A percentile compares a stretch with the other conserved stretches of the same genome.
phyloP scores from a whole-genome alignment of 176 grass and related monocot genomes.

The Tillandsia leiboldiana region DNA sequence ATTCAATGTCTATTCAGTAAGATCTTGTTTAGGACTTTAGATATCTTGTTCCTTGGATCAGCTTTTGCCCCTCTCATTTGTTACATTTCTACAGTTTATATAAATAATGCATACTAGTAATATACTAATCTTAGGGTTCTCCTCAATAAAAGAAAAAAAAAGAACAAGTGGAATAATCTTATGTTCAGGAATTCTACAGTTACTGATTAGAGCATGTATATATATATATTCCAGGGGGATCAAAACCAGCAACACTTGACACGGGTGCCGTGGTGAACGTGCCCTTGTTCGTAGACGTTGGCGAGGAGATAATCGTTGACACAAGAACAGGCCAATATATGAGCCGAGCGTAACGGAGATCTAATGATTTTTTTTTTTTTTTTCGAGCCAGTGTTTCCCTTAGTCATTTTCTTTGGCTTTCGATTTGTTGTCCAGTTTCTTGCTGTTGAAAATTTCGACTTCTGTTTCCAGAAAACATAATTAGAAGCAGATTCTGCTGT shows the following conservation, averaged over 20 bases:
- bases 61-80: neutral
- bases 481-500: neutral
- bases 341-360: constrained; percentile 46
- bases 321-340: constrained; percentile 90
- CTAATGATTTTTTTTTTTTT: neutral
- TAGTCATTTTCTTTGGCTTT: constrained; percentile 8
- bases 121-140: neutral
- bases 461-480: constrained; percentile 4
- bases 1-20: neutral
- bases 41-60: neutral
- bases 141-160: neutral
- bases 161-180: neutral
- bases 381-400: constrained; percentile 9
- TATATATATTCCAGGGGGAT: constrained; percentile 55
- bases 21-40: neutral
- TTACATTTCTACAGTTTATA: neutral
- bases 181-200: neutral
- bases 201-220: constrained; percentile 5
- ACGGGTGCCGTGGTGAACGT: constrained; percentile 79
- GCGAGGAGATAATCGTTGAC: constrained; percentile 60
- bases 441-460: neutral
- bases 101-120: neutral
- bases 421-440: constrained; percentile 8
- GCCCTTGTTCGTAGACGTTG: constrained; percentile 64
- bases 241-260: constrained; percentile 77